A percentile compares a stretch with the other conserved stretches of the same genome.
These are phyloP conservation scores for Globisporangium mamillatum DNA, from an alignment of 352 stramenopile species.

Conservation along the genomic window DNA sequence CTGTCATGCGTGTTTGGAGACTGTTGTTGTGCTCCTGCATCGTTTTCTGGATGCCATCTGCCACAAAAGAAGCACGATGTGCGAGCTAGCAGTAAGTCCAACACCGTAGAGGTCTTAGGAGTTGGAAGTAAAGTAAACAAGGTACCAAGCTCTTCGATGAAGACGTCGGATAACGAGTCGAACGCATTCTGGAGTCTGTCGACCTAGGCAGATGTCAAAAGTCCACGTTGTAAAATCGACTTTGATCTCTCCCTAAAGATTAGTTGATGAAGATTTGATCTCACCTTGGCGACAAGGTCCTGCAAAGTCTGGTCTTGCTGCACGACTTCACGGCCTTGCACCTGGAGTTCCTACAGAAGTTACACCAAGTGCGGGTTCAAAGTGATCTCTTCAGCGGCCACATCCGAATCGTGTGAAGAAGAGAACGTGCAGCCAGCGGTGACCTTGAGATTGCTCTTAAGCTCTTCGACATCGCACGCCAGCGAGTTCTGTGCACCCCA, in stretches of 20 bases:
- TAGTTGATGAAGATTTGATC: slow-evolving; percentile 8
- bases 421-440: no score
- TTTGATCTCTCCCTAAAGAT: no score
- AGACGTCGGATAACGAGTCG: slow-evolving; percentile 52
- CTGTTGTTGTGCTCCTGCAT: slow-evolving; percentile 20
- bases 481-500: slow-evolving; percentile 34
- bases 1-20: slow-evolving; percentile 29
- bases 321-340: slow-evolving; percentile 38
- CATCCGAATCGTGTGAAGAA: no score
- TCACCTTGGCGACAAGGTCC: slow-evolving; percentile 34
- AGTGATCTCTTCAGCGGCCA: no score
- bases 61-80: no score
- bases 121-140: no score
- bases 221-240: no score
- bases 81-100: no score
- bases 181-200: slow-evolving; percentile 50
- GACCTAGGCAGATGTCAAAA: slow-evolving; percentile 18
- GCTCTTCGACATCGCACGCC: slow-evolving; percentile 45
- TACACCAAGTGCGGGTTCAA: no score
- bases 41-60: slow-evolving; percentile 22
- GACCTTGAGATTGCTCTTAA: slow-evolving; percentile 58
- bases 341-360: slow-evolving; percentile 21
- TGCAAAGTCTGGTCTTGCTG: slow-evolving; percentile 50
- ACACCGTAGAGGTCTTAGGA: no score
- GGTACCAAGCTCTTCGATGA: slow-evolving; percentile 39